Percentiles rank a stretch among this genome's conserved stretches.
Conservation (phyloP, 306 rosid genomes). For the Prinsepia uniflora region DNA sequence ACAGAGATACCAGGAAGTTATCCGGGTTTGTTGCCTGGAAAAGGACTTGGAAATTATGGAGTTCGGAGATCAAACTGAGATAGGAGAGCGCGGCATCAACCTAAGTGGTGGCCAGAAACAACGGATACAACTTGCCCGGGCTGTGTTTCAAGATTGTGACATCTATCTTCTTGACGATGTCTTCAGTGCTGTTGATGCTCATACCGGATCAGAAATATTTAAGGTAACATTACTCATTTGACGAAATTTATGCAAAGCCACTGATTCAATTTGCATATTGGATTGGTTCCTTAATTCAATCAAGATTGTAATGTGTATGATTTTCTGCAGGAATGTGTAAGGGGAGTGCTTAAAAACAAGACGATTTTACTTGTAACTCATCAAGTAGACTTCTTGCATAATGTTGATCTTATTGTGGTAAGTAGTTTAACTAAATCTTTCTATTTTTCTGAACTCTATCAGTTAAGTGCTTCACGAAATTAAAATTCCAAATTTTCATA, state of each 20-base stretch:
- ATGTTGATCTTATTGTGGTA: slow-evolving; percentile 79
- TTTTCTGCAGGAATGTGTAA: slow-evolving; percentile 76
- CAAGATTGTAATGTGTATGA: background rate
- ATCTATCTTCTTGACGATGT: slow-evolving; percentile 91
- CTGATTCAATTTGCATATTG: too few relatives aligned
- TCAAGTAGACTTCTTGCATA: slow-evolving; percentile 97
- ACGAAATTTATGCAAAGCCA: too few relatives aligned
- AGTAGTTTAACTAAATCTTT: slow-evolving; percentile 13
- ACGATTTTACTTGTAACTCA: slow-evolving; percentile 86
- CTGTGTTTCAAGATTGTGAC: slow-evolving; percentile 84
- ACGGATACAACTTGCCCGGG: slow-evolving; percentile 91
- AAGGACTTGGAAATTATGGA: slow-evolving; percentile 97
- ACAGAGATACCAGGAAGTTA: slow-evolving; percentile 55
- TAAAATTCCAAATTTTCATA: background rate
- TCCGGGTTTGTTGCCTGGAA: slow-evolving; percentile 82
- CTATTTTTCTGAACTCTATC: background rate
- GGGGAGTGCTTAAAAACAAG: slow-evolving; percentile 73
- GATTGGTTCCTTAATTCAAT: too few relatives aligned
- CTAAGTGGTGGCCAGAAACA: slow-evolving; percentile 98
- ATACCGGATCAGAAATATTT: slow-evolving; percentile 89
- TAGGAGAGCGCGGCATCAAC: slow-evolving; percentile 97
- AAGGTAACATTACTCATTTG: slow-evolving; percentile 41
- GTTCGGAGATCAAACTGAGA: slow-evolving; percentile 87
- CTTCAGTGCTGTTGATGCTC: slow-evolving; percentile 98
- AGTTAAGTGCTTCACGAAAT: background rate